Base-by-base conservation (phyloP, 768 basidiomycete genomes). In the Hebeloma cylindrosporum region DNA sequence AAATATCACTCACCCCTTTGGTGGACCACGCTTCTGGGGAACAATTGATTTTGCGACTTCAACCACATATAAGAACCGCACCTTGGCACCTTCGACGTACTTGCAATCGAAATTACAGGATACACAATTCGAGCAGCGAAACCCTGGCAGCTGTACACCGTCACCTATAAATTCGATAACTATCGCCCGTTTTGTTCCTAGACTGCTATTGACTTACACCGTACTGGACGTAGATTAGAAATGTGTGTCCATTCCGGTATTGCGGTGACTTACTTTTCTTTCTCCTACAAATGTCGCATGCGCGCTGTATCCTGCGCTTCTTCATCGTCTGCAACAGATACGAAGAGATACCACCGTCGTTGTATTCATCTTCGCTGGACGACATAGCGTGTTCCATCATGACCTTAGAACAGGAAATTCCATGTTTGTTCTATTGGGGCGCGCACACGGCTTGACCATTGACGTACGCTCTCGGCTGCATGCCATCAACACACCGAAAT, bases 221-320 rank as follows among this genome's bases (percentile, higher is more conserved):
- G 74, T 61, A 88, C 85, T 83, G 47, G 18, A 53, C 29, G 16
- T 11, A 26, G 20, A 49, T 18, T 27, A 51, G 21, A 48, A 42
- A 38, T 47, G 23, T 32, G 40, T 44, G 52, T 50, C 18, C 34
- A 33, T 37, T 31, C 17, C 30, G 18, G 29, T 33, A 43, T 7
- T 18, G 25, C 35, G 16, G 11, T 22, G n/a, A 30, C 78, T 50
- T 46, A 84, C 88, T 82, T 68, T 93, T 93, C 73, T 91, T 92
- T 45, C 87, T 72, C 27, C 90, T 72, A 59, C 90, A 93, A 0
- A 82, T 76, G 57, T 92, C 89, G 59, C 90, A 93, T 6, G 88
- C 88, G 20, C 88, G 67, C 63, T 88, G 85, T 22, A 89, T 75
- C 50, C 80, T 73, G 29, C 87, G 67, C 60, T 86, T 88, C 71